A percentile compares a stretch with the other conserved stretches of the same genome.
Conservation (phyloP, 257 asterid species). For the Solanum virginianum region DNA sequence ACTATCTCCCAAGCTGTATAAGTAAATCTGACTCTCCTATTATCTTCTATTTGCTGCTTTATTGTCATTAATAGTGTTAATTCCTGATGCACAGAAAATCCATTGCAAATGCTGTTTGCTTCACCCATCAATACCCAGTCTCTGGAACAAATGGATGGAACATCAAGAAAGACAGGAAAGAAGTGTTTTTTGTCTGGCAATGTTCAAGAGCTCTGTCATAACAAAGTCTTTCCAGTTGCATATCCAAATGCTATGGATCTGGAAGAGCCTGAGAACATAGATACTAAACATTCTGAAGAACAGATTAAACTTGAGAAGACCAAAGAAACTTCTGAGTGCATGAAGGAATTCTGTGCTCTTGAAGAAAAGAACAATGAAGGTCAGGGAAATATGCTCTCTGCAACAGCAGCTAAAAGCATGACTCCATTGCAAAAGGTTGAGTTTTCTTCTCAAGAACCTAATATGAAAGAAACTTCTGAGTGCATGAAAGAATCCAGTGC, state of each 20-base stretch:
- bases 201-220: neutral
- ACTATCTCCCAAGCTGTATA: neutral
- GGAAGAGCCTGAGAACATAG: neutral
- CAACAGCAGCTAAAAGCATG: neutral
- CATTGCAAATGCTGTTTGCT: conserved; percentile 15
- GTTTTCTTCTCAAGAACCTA: neutral
- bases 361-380: neutral
- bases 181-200: neutral
- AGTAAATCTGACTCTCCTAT: neutral
- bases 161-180: neutral
- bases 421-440: neutral
- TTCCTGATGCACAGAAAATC: conserved; percentile 20
- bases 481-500: neutral
- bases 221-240: neutral
- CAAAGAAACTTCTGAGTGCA: neutral
- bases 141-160: neutral
- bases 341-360: neutral
- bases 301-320: neutral
- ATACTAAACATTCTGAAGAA: neutral
- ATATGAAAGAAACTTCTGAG: neutral
- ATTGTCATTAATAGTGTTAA: neutral
- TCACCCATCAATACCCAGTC: conserved; percentile 16
- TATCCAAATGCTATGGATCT: neutral
- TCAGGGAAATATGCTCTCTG: neutral
- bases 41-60: neutral